A percentile compares a stretch with the other conserved stretches of the same genome.
phyloP scores from a whole-genome alignment of 257 asterid genomes.

The Lavandula angustifolia region DNA sequence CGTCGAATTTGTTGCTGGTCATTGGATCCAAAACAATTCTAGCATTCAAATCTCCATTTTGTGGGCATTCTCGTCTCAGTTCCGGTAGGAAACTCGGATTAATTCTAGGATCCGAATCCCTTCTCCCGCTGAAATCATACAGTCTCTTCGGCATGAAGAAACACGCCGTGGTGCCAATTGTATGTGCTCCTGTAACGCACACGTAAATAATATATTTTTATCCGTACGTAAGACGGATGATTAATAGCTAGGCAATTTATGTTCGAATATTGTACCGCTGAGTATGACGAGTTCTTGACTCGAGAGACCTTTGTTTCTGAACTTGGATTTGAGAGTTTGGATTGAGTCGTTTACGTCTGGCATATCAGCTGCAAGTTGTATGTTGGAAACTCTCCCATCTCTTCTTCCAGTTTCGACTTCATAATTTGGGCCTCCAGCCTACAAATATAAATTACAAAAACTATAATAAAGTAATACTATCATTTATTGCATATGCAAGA shows the following conservation, averaged over 20 bases:
- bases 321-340: constrained; percentile 40
- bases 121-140: constrained; percentile 30
- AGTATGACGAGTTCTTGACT: constrained; percentile 46
- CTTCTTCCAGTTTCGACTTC: constrained; percentile 52
- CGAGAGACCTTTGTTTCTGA: constrained; percentile 38
- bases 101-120: constrained; percentile 38
- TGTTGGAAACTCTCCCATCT: constrained; percentile 44
- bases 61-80: constrained; percentile 33
- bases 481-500: neutral
- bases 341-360: constrained; percentile 49
- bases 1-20: constrained; percentile 27
- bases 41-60: constrained; percentile 24
- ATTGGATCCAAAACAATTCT: constrained; percentile 35
- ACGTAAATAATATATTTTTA: neutral
- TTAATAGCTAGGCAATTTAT: too few relatives aligned
- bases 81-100: constrained; percentile 28
- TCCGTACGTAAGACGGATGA: neutral
- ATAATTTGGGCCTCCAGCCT: constrained; percentile 50
- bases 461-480: neutral
- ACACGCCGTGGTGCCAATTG: constrained; percentile 50
- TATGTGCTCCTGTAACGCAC: constrained; percentile 43
- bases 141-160: constrained; percentile 47
- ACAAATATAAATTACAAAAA: neutral
- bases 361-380: constrained; percentile 37
- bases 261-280: constrained; percentile 29